phyloP scores from a whole-genome alignment of 495 filamentous ascomycete genomes.

The Delitschia confertaspora region DNA sequence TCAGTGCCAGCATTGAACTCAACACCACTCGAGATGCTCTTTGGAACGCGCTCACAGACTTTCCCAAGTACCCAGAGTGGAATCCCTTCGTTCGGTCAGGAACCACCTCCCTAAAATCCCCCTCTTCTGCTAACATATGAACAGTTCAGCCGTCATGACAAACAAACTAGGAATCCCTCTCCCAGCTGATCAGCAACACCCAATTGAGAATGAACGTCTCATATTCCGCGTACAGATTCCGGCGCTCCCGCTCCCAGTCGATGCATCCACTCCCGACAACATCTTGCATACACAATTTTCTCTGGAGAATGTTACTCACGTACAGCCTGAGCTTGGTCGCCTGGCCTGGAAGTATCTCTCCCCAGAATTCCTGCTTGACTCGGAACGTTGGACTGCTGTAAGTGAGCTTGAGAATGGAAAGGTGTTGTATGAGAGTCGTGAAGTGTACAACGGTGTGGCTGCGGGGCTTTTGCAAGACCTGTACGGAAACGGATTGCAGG shows the following conservation, averaged over 20 bases:
- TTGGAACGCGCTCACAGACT: constrained; percentile 16
- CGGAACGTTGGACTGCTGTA: constrained; percentile 18
- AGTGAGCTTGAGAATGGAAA: constrained; percentile 9
- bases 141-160: constrained; percentile 5
- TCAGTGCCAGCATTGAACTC: constrained; percentile 13
- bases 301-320: constrained; percentile 18
- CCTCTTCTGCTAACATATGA: neutral
- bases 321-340: constrained; percentile 11
- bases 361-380: neutral
- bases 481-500: constrained; percentile 12
- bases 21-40: constrained; percentile 1
- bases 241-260: constrained; percentile 18
- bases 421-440: constrained; percentile 23
- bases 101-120: neutral
- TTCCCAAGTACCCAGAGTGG: constrained; percentile 17
- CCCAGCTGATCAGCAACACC: constrained; percentile 5
- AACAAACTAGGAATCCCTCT: constrained; percentile 1
- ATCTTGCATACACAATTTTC: constrained; percentile 8
- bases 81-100: constrained; percentile 23
- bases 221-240: constrained; percentile 17
- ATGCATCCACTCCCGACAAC: constrained; percentile 15
- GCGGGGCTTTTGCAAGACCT: constrained; percentile 6
- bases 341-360: constrained; percentile 16
- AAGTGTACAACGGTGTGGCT: constrained; percentile 14
- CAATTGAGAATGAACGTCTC: constrained; percentile 5